phyloP scores from a whole-genome alignment of 495 filamentous ascomycete species.

The Durotheca rogersii region DNA sequence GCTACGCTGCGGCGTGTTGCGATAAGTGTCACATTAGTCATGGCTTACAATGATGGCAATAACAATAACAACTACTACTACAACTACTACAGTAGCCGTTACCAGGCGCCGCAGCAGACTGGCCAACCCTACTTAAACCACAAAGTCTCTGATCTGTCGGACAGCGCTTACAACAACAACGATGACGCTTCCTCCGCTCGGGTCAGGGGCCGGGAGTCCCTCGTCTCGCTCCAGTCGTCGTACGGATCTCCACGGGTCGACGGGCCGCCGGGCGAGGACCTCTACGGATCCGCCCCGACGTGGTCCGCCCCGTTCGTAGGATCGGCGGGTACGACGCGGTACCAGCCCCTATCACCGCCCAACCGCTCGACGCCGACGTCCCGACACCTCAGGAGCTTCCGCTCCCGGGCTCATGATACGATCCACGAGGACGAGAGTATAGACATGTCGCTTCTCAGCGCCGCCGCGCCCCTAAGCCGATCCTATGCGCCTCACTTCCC shows the following conservation, averaged over 20 bases:
- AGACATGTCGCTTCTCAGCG: constrained; percentile 41
- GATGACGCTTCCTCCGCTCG: constrained; percentile 19
- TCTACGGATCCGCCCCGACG: constrained; percentile 11
- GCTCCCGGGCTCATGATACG: constrained; percentile 35
- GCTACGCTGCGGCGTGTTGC: too few relatives aligned
- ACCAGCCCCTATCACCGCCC: constrained; percentile 37
- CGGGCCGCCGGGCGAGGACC: constrained; percentile 2
- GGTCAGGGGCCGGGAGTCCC: constrained; percentile 42
- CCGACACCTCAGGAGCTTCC: constrained; percentile 30
- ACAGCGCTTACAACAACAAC: constrained; percentile 35
- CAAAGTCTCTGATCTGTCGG: constrained; percentile 48
- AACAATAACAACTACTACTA: too few relatives aligned
- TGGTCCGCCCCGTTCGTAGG: constrained; percentile 31
- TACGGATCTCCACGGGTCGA: constrained; percentile 22
- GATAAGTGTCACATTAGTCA: too few relatives aligned
- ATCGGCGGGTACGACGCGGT: constrained; percentile 29
- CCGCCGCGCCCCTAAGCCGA: constrained; percentile 38
- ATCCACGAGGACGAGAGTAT: constrained; percentile 50
- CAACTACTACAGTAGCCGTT: constrained; percentile 22
- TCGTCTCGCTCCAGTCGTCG: constrained; percentile 44
- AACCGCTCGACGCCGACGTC: constrained; percentile 18
- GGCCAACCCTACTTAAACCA: constrained; percentile 37
- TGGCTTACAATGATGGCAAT: constrained; percentile 7
- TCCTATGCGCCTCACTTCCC: too few relatives aligned
- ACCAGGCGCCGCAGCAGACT: constrained; percentile 19